A percentile compares a stretch with the other conserved stretches of the same genome.
Evolutionary conservation across 2,329 filamentous ascomycete species (phyloP).

Genomic region (Cytospora schulzeri): DNA sequence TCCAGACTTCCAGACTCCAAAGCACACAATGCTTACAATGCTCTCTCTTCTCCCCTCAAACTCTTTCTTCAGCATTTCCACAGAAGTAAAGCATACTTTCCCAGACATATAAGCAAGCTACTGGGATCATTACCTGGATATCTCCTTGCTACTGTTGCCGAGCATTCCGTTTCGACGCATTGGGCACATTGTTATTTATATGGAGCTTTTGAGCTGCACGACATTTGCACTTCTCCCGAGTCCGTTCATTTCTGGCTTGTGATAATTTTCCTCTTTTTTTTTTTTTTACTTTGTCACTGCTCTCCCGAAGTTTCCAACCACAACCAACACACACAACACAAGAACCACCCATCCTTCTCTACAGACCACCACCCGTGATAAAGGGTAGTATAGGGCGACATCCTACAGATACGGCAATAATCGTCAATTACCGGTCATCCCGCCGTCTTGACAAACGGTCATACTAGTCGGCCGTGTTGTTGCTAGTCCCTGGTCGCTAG

Average conservation of each 20-base stretch:
- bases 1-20: too few relatives aligned
- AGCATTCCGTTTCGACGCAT: neutral
- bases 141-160: constrained; percentile 9
- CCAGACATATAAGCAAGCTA: constrained; percentile 15
- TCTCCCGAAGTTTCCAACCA: neutral
- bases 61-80: neutral
- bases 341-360: neutral
- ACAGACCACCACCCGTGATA: neutral
- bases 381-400: neutral
- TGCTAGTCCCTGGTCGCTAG: neutral
- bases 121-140: neutral
- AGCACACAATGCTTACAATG: neutral
- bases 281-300: neutral
- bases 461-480: neutral
- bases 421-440: neutral
- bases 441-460: neutral
- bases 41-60: constrained; percentile 5
- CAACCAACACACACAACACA: neutral
- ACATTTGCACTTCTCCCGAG: neutral
- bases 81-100: constrained; percentile 5
- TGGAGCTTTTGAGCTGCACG: neutral
- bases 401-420: neutral
- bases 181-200: constrained; percentile 4
- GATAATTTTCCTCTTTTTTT: neutral
- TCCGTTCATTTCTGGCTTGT: neutral